Evolutionary conservation across 2,329 filamentous ascomycete genomes (phyloP).

Genomic region (Cytospora schulzeri): DNA sequence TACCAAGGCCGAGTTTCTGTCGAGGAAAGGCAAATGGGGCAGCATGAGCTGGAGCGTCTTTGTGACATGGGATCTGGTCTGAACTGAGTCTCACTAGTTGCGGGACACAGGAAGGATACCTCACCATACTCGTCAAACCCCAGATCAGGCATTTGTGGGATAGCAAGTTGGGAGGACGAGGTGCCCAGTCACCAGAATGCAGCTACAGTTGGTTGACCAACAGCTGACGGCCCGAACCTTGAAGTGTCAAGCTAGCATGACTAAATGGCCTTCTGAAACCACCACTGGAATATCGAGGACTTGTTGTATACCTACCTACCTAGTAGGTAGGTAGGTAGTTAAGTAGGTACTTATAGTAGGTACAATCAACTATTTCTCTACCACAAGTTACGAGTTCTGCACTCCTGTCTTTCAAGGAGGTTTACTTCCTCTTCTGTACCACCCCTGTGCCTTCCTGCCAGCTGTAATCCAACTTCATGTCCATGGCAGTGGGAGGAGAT

Average conservation of each 20-base stretch:
- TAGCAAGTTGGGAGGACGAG: background rate
- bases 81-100: constrained; percentile 9
- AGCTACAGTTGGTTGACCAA: background rate
- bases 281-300: background rate
- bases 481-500: background rate
- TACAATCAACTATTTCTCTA: no score
- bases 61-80: constrained; percentile 54
- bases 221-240: background rate
- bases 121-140: background rate
- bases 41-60: constrained; percentile 48
- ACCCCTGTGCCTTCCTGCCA: background rate
- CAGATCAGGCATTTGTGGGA: background rate
- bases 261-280: background rate
- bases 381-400: no score
- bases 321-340: background rate
- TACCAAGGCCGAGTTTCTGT: constrained; percentile 48
- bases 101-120: no score
- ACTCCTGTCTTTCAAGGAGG: no score
- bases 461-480: background rate
- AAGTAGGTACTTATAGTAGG: background rate
- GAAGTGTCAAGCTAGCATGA: background rate
- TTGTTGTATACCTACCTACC: no score
- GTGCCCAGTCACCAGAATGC: background rate
- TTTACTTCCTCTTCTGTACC: background rate
- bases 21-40: constrained; percentile 46